These are phyloP conservation scores for Nidularia sp. DNA, from an alignment of 768 basidiomycete genomes.

Conservation along the genomic window DNA sequence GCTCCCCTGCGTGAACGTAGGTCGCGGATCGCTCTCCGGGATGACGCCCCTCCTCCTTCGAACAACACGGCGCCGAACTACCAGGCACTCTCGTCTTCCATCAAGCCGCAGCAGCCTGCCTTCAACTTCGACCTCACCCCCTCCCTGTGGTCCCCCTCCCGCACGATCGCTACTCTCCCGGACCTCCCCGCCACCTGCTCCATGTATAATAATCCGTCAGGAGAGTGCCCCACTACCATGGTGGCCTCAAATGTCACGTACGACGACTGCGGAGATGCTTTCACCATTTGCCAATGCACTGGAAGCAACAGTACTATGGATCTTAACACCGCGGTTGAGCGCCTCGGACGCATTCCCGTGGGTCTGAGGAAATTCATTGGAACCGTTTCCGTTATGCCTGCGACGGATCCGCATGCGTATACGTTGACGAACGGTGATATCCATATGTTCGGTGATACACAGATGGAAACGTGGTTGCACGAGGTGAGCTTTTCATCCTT, in stretches of 20 bases:
- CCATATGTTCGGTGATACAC: constrained; percentile 21
- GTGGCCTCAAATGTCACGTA: constrained; percentile 19
- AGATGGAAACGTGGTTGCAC: constrained; percentile 22
- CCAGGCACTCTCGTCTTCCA: background rate
- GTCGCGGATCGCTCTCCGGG: background rate
- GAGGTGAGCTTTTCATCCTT: constrained; percentile 12
- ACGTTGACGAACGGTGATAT: constrained; percentile 24
- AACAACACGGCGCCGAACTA: background rate
- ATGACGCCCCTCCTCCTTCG: background rate
- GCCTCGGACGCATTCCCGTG: constrained; percentile 22
- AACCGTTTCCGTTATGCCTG: constrained; percentile 14
- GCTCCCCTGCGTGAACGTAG: background rate
- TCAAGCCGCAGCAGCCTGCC: constrained; percentile 12
- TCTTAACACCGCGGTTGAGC: constrained; percentile 17
- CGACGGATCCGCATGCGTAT: constrained; percentile 16
- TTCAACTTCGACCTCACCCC: constrained; percentile 12
- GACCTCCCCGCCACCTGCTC: constrained; percentile 12
- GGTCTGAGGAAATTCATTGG: constrained; percentile 23
- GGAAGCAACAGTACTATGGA: constrained; percentile 16
- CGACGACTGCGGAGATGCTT: constrained; percentile 19
- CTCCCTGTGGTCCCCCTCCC: constrained; percentile 8
- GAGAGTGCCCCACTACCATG: constrained; percentile 15
- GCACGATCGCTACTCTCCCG: constrained; percentile 4
- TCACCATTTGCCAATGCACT: constrained; percentile 20
- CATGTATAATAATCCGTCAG: constrained; percentile 4